These are phyloP conservation scores for Aureobasidium namibiae DNA, from an alignment of 2,329 filamentous ascomycete genomes.

Conservation along the genomic window DNA sequence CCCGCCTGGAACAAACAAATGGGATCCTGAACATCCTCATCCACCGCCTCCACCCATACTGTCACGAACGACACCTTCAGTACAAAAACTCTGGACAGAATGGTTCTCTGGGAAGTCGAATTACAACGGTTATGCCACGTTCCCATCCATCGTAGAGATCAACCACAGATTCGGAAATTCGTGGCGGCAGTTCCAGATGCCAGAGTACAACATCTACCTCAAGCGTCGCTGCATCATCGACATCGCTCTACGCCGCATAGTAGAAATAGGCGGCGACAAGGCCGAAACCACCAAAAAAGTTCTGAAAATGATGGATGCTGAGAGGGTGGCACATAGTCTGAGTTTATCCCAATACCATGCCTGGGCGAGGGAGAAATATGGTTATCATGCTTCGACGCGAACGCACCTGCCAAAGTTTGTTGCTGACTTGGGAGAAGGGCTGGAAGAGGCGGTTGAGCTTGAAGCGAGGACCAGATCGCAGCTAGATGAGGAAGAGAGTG, in stretches of 20 bases:
- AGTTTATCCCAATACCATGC: neutral
- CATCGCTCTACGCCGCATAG: neutral
- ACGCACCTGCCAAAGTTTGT: neutral
- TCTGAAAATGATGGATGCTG: neutral
- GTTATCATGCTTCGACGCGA: neutral
- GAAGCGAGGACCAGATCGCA: neutral
- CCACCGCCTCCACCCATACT: neutral
- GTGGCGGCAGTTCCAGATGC: neutral
- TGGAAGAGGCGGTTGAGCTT: neutral
- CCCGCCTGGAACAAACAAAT: neutral
- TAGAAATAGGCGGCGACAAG: neutral
- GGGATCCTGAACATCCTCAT: neutral
- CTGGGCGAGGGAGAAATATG: neutral
- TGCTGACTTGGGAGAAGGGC: neutral
- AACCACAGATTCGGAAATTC: neutral
- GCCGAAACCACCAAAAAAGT: neutral
- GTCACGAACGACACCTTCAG: neutral
- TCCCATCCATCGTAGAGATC: neutral
- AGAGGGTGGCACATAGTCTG: neutral
- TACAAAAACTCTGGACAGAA: slow-evolving; percentile 1
- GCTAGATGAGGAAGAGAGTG: neutral
- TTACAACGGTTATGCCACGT: neutral
- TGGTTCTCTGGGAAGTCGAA: neutral
- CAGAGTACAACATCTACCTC: neutral
- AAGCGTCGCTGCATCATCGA: neutral